Evolutionary conservation across 2,329 filamentous ascomycete genomes (phyloP), one percentile per base, ranked within the genome.

Genomic region (Epichloe hybrida): DNA sequence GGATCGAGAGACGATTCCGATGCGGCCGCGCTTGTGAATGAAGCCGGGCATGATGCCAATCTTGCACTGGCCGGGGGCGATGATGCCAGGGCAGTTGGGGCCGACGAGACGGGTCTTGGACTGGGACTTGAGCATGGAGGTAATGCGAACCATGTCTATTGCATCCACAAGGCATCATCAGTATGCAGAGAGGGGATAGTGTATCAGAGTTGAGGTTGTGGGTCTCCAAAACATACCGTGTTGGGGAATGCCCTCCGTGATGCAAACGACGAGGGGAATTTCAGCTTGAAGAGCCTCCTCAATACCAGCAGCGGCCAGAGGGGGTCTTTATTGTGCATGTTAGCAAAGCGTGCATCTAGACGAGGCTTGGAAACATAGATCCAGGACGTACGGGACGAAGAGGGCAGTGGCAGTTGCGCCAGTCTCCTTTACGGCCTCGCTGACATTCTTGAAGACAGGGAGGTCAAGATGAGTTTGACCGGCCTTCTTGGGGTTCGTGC

Each of bases 31-130:
- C 82, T 97, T 97, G 83, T 98, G 93, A 76, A 98, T 97, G 80
- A 97, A 96, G 64, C 93, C 93, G 58, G 93, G 69, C 93, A 98
- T 97, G 76, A 98, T 98, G 68, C 93, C 93, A 66, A 98, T 97
- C 79, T 98, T 98, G 83, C 93, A 98, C 81, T 95, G 91, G 63
- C 91, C 93, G 54, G 81, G 80, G 50, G 79, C 91, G 71, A 97
- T 97, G 73, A 97, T 91, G 69, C 91, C 93, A 57, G 93, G 93
- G 78, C 93, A 98, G 79, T 97, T 98, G 65, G 91, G 91, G 60
- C 91, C 91, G 56, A 97, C 89, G 64, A 98, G 80, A 67, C 93
- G 86, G 60, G 91, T 96, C 81, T 97, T 97, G 77, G 75, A 83
- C 76, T 98, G 93, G 51, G 90, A 88, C 81, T 96, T 97, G 68